phyloP scores from a whole-genome alignment of 225 moss, liverwort and hornwort genomes.

The Pseudoscleropodium purum region DNA sequence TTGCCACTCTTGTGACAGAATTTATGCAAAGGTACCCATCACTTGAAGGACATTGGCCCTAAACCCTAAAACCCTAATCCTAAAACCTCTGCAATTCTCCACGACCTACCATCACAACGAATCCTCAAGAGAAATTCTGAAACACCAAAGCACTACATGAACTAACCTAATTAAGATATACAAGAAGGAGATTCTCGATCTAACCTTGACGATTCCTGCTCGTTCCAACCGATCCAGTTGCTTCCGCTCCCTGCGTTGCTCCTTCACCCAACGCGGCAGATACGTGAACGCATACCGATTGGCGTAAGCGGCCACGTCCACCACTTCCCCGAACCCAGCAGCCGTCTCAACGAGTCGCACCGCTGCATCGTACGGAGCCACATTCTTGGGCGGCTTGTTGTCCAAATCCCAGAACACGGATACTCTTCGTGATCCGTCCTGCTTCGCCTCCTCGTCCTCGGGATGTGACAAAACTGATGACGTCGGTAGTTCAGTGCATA shows the following conservation, averaged over 20 bases:
- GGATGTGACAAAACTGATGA: not conserved
- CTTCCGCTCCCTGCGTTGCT: conserved; percentile 68
- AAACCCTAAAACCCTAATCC: not conserved
- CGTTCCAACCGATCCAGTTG: conserved; percentile 67
- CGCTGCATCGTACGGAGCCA: conserved; percentile 79
- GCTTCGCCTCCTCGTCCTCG: not conserved
- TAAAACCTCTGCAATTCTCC: not conserved
- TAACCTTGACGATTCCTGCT: conserved; percentile 53
- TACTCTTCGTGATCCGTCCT: conserved; percentile 29
- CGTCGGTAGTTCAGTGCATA: not conserved
- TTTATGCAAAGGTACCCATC: not conserved
- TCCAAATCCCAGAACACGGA: conserved; percentile 98
- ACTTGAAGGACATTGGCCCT: not conserved
- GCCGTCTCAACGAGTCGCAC: conserved; percentile 73
- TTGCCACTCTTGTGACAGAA: too few species aligned
- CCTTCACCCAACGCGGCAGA: conserved; percentile 79
- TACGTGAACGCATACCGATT: conserved; percentile 85
- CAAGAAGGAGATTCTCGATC: not conserved
- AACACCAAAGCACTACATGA: not conserved
- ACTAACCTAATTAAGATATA: not conserved
- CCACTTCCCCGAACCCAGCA: conserved; percentile 69
- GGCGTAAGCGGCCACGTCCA: conserved; percentile 86
- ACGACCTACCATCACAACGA: not conserved
- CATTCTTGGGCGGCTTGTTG: conserved; percentile 91
- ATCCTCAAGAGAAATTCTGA: not conserved